A percentile compares a stretch with the other conserved stretches of the same genome.
Conservation (phyloP, 2,329 filamentous ascomycete genomes). For the Calonectria montana region DNA sequence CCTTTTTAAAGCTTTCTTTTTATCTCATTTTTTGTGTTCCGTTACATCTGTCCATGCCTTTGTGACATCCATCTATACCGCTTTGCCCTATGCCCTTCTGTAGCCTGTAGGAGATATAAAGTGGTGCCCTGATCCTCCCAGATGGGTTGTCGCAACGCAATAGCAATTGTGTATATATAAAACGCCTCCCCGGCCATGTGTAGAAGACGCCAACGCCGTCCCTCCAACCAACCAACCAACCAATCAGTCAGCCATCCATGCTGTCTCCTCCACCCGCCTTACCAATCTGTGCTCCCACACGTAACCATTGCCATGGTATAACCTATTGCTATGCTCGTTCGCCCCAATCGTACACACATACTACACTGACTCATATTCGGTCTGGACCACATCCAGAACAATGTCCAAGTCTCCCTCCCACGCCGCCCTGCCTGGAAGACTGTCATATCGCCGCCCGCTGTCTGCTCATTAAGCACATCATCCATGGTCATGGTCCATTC, state of each 20-base stretch:
- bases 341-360: conserved; percentile 40
- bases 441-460: conserved; percentile 18
- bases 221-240: conserved; percentile 34
- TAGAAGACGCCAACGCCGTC: conserved; percentile 44
- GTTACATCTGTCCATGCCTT: conserved; percentile 45
- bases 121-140: conserved; percentile 33
- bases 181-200: conserved; percentile 43
- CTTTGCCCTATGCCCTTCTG: conserved; percentile 37
- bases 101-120: conserved; percentile 39
- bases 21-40: conserved; percentile 43
- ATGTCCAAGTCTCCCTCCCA: conserved; percentile 36
- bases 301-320: conserved; percentile 33
- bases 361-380: conserved; percentile 31
- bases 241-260: conserved; percentile 35
- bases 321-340: conserved; percentile 30
- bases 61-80: conserved; percentile 43
- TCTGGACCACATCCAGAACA: conserved; percentile 39
- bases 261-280: conserved; percentile 17
- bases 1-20: conserved; percentile 38
- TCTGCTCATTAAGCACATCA: conserved; percentile 20
- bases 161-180: conserved; percentile 43
- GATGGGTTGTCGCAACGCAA: conserved; percentile 40
- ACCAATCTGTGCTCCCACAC: conserved; percentile 38
- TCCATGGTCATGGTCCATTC: conserved; percentile 19
- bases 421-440: conserved; percentile 20